phyloP scores from a whole-genome alignment of 495 filamentous ascomycete genomes.

The Annulohypoxylon stygium region DNA sequence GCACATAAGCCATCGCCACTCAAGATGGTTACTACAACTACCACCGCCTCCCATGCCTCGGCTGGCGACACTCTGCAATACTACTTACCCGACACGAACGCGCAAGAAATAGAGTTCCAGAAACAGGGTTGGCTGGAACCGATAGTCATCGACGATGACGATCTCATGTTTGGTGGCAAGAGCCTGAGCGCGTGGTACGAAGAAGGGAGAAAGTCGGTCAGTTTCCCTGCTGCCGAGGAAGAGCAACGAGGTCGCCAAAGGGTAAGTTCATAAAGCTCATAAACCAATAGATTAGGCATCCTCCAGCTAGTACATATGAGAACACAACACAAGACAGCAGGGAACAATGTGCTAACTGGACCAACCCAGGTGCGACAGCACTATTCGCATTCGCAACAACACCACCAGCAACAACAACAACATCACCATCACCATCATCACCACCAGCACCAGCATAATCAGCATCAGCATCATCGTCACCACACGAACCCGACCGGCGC shows the following conservation, averaged over 20 bases:
- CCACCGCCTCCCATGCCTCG: slow-evolving; percentile 38
- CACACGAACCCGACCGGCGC: slow-evolving; percentile 38
- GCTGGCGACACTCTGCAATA: slow-evolving; percentile 51
- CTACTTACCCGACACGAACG: slow-evolving; percentile 56
- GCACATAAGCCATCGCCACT: slow-evolving; percentile 49
- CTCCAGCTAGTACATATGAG: neutral
- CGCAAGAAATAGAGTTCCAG: slow-evolving; percentile 53
- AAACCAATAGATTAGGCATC: neutral
- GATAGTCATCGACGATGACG: slow-evolving; percentile 68
- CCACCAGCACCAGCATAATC: slow-evolving; percentile 43
- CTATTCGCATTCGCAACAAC: slow-evolving; percentile 38
- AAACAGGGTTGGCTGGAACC: slow-evolving; percentile 62
- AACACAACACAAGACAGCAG: neutral
- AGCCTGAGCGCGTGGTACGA: slow-evolving; percentile 68
- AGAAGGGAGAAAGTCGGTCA: slow-evolving; percentile 60
- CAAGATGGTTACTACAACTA: slow-evolving; percentile 52
- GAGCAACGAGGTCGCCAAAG: slow-evolving; percentile 61
- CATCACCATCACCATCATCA: slow-evolving; percentile 45
- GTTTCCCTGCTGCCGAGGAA: slow-evolving; percentile 57
- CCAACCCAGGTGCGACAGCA: slow-evolving; percentile 45
- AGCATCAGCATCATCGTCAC: slow-evolving; percentile 45
- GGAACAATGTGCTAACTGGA: slow-evolving; percentile 12
- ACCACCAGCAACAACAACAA: slow-evolving; percentile 41
- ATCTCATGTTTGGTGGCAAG: slow-evolving; percentile 70
- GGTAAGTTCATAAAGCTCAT: slow-evolving; percentile 28